These are phyloP conservation scores for Podospora fimiseda DNA, from an alignment of 495 filamentous ascomycete species.

Conservation along the genomic window DNA sequence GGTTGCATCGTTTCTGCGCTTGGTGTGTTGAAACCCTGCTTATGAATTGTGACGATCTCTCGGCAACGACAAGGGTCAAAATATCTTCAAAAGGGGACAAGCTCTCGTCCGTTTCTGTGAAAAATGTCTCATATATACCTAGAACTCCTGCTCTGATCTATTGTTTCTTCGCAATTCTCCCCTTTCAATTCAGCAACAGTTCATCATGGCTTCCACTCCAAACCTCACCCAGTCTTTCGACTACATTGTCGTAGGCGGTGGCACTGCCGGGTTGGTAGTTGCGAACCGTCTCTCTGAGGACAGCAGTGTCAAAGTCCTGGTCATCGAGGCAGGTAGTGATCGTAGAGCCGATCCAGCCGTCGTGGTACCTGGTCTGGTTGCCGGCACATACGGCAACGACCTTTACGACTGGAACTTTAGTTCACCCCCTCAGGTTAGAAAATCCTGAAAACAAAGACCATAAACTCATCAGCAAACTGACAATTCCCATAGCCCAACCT, in stretches of 20 bases:
- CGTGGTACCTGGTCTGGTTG: constrained; percentile 40
- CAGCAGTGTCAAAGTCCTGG: constrained; percentile 34
- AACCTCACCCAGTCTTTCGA: constrained; percentile 48
- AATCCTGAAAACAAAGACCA: background rate
- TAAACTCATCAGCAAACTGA: constrained; percentile 4
- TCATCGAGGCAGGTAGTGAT: constrained; percentile 52
- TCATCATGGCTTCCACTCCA: constrained; percentile 8
- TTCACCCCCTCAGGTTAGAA: constrained; percentile 42
- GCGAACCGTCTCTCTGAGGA: constrained; percentile 51
- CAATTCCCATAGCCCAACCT: constrained; percentile 21
- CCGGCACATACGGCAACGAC: constrained; percentile 39
- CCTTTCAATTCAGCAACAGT: too few species aligned
- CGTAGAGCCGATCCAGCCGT: constrained; percentile 41
- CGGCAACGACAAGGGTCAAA: too few species aligned
- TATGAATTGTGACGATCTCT: too few species aligned
- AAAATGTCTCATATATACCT: too few species aligned
- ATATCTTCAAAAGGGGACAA: too few species aligned
- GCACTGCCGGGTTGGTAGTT: constrained; percentile 83
- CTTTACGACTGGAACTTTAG: constrained; percentile 52
- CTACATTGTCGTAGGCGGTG: constrained; percentile 81
- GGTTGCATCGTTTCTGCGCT: too few species aligned
- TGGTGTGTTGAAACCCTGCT: too few species aligned
- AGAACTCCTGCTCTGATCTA: too few species aligned
- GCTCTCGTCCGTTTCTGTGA: too few species aligned
- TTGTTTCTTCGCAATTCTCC: too few species aligned